Base-by-base conservation (phyloP, 2,329 filamentous ascomycete genomes). In the Cercospora brassicicola region DNA sequence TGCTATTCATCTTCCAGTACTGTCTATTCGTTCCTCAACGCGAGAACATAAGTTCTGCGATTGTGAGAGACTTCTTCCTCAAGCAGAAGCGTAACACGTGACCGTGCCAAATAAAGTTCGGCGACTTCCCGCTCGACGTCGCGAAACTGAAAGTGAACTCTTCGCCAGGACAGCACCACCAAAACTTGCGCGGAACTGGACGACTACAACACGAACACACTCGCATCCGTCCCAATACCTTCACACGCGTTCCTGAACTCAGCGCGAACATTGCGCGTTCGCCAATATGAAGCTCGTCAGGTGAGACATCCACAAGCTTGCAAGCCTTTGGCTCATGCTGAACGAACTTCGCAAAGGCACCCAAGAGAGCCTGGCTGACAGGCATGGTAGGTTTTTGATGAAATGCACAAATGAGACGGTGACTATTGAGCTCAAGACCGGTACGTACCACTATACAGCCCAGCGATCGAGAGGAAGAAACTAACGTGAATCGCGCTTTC, bases 381-480 rank as follows among this genome's bases (percentile, higher is more conserved):
- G 69, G 63, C 68, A 62, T 68, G 73, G 70, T 81, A 98, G 95
- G 81, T 99, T 99, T 82, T 86, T 99, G 76, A 98, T 98, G 94
- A 99, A 99, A 86, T 98, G 94, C 82, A 90, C 92, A 82, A 98
- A 97, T 82, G 95, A 99, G 85, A 97, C 95, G 77, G 95, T 98
- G 77, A 98, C 94, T 55, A 92, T 99, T 81, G 95, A 99, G 83
- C 86, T 99, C 75, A 99, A 99, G 83, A 98, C 98, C 88, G 95
- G 94, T 95, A 85, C 64, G 75, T 57, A 23, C 45, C 5, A 20
- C 10, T 2, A 23, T 9, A 23, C 63, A 57, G 66, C 39, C 26
- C 31, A 59, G 30, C 39, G 26, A 18, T 13, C 11, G n/a, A 33
- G 55, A 18, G 8, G 30, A 26, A 57, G 62, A 42, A 8, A 68